phyloP scores from a whole-genome alignment of 768 basidiomycete species.

The Mrakia frigida region DNA sequence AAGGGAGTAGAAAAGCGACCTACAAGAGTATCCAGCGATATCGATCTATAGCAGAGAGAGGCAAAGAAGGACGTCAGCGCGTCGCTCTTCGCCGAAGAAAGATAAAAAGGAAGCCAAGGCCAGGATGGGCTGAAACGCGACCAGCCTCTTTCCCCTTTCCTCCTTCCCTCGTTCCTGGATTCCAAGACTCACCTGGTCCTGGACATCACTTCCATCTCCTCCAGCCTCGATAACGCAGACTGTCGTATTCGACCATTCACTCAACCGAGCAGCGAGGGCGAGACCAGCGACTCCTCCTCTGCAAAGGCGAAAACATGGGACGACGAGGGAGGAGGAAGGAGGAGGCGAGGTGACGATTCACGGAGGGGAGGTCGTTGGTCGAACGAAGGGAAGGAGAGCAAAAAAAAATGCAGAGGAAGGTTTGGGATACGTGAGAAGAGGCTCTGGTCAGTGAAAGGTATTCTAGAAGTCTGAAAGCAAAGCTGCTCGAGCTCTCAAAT shows the following conservation, averaged over 20 bases:
- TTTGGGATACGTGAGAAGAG: too few relatives aligned
- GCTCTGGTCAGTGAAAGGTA: not conserved
- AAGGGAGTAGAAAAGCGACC: not conserved
- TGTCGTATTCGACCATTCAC: slow-evolving; percentile 28
- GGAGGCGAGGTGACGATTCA: too few relatives aligned
- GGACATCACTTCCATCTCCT: slow-evolving; percentile 15
- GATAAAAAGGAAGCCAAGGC: not conserved
- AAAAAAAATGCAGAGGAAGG: too few relatives aligned
- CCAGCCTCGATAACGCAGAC: slow-evolving; percentile 31
- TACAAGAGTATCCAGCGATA: slow-evolving; percentile 28
- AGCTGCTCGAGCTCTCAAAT: not conserved
- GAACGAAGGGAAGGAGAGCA: not conserved
- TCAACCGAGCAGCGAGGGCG: slow-evolving; percentile 26
- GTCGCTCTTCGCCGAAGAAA: too few relatives aligned
- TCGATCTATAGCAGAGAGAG: slow-evolving; percentile 12
- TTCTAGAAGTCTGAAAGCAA: not conserved
- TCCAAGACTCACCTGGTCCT: slow-evolving; percentile 10
- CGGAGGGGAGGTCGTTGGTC: not conserved
- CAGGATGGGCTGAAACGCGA: not conserved
- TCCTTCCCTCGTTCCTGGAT: not conserved
- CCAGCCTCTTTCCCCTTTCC: not conserved
- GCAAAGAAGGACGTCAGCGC: not conserved
- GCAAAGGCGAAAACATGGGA: not conserved
- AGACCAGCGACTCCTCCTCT: slow-evolving; percentile 32
- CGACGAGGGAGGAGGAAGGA: not conserved